These are phyloP conservation scores for Tuber microsphaerosporum DNA, from an alignment of 495 filamentous ascomycete species.

Conservation along the genomic window DNA sequence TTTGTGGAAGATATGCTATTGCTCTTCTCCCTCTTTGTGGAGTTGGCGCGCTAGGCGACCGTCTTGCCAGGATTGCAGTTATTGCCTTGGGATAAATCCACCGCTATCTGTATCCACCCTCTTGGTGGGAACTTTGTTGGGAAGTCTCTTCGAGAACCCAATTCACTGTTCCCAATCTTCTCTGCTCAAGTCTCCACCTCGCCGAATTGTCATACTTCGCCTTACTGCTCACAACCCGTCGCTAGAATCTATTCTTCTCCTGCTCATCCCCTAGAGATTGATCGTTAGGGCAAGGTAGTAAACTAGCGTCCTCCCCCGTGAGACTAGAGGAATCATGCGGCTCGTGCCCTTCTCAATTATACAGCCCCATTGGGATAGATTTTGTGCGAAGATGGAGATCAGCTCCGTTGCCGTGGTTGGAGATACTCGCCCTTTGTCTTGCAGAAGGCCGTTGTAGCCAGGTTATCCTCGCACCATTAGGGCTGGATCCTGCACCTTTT, in stretches of 20 bases:
- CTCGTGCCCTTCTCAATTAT: no score
- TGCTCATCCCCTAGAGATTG: not conserved
- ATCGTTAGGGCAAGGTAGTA: not conserved
- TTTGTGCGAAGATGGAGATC: not conserved
- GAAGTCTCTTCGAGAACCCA: not conserved
- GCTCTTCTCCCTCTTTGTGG: no score
- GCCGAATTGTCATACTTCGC: slow-evolving; percentile 2
- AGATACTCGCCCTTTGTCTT: not conserved
- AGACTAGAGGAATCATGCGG: not conserved
- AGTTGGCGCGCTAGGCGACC: no score
- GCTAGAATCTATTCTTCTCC: not conserved
- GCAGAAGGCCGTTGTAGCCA: slow-evolving; percentile 21
- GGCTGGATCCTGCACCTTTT: not conserved
- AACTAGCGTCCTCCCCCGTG: not conserved
- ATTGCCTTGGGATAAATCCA: no score
- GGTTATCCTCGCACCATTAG: slow-evolving; percentile 16
- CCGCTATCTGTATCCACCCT: no score
- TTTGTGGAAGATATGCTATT: no score
- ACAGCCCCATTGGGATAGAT: not conserved
- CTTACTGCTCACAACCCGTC: slow-evolving; percentile 5
- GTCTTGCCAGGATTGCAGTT: no score
- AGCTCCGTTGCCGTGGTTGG: not conserved
- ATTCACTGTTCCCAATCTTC: not conserved
- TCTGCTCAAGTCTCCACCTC: slow-evolving; percentile 9
- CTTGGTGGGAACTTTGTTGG: slow-evolving; percentile 11